Base-by-base conservation (phyloP, 345 rosid genomes). In the Salix dunnii region DNA sequence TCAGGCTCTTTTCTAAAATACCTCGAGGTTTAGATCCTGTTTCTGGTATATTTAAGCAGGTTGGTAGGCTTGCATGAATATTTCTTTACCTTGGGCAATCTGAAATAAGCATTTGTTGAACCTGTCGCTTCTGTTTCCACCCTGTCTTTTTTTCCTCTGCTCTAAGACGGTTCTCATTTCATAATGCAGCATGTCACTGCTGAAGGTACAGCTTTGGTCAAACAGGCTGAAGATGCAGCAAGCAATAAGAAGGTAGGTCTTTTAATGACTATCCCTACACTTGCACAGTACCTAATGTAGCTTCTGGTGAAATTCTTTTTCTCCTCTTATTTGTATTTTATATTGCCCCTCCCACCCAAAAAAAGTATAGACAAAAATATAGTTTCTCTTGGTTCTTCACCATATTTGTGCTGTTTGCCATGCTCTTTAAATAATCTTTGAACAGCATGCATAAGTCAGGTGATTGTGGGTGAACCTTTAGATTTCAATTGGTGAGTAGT, bases 171-270 rank as follows among this genome's bases (percentile, higher is more conserved):
- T 68, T 48, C 25, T 21, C 68, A 38, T 72, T 64, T 33, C 30
- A 6, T 58, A 18, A 46, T 76, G 75, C 83, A 85, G 85, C 88
- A 85, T 43, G 74, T 85, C 48, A 73, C 76, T 28, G 80, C 72
- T 62, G 82, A 85, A 77, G 87, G 85, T 4, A 80, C 79, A 20
- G 81, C 80, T 67, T 72, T 85, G 80, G 79, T 87, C 25, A 76
- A 76, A 65, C 90, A 71, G 66, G 83, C 84, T 71, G 90, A 87
- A 49, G 87, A 85, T 68, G 83, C 83, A 11, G 81, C 83, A 62
- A 76, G 80, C 73, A 83, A 74, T 74, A 72, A 78, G 70, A 78
- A 82, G 85, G 87, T 82, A 12, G 16, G 78, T 60, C 6, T 8
- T 42, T 31, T 68, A 23, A 18, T 53, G 21, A 42, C 13, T 62